phyloP scores from a whole-genome alignment of 2,329 filamentous ascomycete species.

The Exophiala lecanii-corni region DNA sequence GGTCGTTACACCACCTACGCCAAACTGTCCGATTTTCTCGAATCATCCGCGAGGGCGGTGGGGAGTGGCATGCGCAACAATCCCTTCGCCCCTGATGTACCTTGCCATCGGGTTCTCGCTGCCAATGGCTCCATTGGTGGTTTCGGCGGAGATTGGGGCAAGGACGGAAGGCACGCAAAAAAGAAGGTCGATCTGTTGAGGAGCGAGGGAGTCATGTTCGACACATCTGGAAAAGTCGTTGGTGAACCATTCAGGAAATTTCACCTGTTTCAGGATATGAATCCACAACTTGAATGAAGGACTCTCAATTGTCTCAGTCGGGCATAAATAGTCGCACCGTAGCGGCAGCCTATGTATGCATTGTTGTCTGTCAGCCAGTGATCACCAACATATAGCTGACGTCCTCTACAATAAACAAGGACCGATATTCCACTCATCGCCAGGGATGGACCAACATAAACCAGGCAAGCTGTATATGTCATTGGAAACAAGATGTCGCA shows the following conservation, averaged over 20 bases:
- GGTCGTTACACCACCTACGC: conserved; percentile 76
- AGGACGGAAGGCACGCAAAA: conserved; percentile 39
- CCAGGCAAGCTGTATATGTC: too few relatives aligned
- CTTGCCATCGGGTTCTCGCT: conserved; percentile 76
- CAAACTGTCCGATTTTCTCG: conserved; percentile 61
- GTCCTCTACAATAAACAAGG: too few relatives aligned
- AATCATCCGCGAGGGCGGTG: conserved; percentile 69
- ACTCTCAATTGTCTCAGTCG: too few relatives aligned
- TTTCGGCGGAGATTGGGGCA: conserved; percentile 48
- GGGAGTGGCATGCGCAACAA: conserved; percentile 73
- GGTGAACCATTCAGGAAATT: conserved; percentile 29
- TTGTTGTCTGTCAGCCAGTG: too few relatives aligned
- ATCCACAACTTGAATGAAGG: too few relatives aligned
- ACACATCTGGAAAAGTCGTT: conserved; percentile 39
- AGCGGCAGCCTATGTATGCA: too few relatives aligned
- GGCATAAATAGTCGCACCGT: too few relatives aligned
- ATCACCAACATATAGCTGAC: too few relatives aligned
- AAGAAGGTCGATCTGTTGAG: conserved; percentile 40
- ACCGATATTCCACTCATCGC: too few relatives aligned
- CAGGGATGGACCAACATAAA: too few relatives aligned
- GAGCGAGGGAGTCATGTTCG: conserved; percentile 43
- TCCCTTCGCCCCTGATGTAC: conserved; percentile 76
- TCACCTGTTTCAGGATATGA: conserved; percentile 11
- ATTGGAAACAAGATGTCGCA: too few relatives aligned
- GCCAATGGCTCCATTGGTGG: conserved; percentile 58